phyloP scores from a whole-genome alignment of 2,329 filamentous ascomycete genomes.

The Colletotrichum navitas region DNA sequence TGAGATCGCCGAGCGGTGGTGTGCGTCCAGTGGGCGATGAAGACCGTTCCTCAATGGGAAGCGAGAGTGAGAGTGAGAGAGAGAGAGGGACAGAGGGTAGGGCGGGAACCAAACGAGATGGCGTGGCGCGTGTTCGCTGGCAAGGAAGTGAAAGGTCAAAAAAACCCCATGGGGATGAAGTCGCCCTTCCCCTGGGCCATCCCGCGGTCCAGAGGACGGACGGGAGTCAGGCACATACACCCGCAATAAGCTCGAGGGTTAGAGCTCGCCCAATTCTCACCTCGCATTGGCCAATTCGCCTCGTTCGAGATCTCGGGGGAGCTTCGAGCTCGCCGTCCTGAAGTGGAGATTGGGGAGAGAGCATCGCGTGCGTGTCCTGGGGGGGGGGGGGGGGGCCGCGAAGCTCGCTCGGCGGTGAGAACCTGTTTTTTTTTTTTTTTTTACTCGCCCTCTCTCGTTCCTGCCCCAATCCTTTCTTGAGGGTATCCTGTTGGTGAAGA shows the following conservation, averaged over 20 bases:
- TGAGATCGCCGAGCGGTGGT: not conserved
- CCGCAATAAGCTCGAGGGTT: slow-evolving; percentile 21
- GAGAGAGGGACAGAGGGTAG: not conserved
- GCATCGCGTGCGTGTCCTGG: not conserved
- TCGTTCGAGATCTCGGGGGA: slow-evolving; percentile 13
- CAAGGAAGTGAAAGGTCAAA: not conserved
- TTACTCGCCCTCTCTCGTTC: too few species aligned
- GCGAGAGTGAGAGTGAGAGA: slow-evolving; percentile 2
- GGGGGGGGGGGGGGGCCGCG: not conserved
- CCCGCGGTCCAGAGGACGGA: slow-evolving; percentile 25
- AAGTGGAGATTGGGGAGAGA: slow-evolving; percentile 20
- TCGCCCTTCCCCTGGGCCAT: slow-evolving; percentile 10
- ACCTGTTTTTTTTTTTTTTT: not conserved
- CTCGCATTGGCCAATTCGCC: slow-evolving; percentile 40
- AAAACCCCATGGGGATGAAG: slow-evolving; percentile 19
- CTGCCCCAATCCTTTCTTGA: not conserved
- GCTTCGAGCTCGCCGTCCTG: slow-evolving; percentile 15
- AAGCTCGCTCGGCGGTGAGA: slow-evolving; percentile 5
- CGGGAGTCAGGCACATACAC: slow-evolving; percentile 11
- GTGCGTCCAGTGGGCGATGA: not conserved
- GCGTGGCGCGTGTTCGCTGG: slow-evolving; percentile 1
- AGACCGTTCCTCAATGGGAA: not conserved
- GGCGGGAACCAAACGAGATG: not conserved
- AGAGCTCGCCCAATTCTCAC: slow-evolving; percentile 32
- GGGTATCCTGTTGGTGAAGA: not conserved